Evolutionary conservation across 1,284 basidiomycete species (phyloP).

Genomic region (Erythrobasidium hasegawianum): DNA sequence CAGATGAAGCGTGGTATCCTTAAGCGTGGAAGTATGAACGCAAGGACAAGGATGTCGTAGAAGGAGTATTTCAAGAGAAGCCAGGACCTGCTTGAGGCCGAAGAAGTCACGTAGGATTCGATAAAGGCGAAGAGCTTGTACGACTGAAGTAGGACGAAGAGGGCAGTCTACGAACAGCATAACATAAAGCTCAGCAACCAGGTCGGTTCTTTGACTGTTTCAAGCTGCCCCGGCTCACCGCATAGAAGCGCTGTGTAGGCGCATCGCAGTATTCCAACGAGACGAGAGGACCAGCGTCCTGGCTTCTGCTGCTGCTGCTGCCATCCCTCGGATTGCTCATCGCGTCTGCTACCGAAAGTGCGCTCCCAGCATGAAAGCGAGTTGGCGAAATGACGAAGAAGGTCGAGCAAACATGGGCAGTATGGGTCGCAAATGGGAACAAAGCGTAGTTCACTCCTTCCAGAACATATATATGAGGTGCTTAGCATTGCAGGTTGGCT

Average conservation of each 20-base stretch:
- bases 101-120: constrained; percentile 32
- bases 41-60: constrained; percentile 35
- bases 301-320: no score
- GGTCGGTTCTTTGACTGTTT: no score
- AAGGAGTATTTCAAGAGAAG: constrained; percentile 38
- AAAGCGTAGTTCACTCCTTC: no score
- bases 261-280: constrained; percentile 36
- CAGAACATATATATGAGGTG: no score
- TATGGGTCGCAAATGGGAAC: no score
- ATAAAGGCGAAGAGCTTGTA: constrained; percentile 41
- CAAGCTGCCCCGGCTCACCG: constrained; percentile 22
- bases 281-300: constrained; percentile 26
- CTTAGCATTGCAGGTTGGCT: no score
- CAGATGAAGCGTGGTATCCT: constrained; percentile 37
- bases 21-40: constrained; percentile 35
- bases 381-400: no score
- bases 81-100: constrained; percentile 7
- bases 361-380: no score
- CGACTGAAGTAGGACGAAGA: constrained; percentile 36
- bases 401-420: no score
- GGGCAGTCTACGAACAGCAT: constrained; percentile 22
- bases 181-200: no score
- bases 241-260: constrained; percentile 39
- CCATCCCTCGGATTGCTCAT: no score
- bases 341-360: no score